Evolutionary conservation across 2,329 filamentous ascomycete species (phyloP).

Genomic region (Venturia oleaginea): DNA sequence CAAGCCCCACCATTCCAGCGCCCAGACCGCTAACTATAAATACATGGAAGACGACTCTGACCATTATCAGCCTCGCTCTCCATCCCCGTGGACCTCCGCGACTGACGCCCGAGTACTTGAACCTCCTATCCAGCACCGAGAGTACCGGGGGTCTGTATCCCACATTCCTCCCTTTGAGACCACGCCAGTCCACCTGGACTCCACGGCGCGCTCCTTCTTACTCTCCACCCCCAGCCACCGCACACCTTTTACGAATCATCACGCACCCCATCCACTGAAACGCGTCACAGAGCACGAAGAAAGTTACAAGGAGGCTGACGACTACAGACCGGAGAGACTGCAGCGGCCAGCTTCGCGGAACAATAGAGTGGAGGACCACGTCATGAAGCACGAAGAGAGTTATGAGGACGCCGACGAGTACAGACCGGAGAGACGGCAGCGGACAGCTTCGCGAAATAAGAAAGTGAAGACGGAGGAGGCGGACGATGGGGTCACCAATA

Average conservation of each 20-base stretch:
- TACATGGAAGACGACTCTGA: constrained; percentile 23
- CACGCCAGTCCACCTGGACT: background rate
- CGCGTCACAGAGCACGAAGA: constrained; percentile 2
- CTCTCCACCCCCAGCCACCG: background rate
- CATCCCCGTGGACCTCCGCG: constrained; percentile 39
- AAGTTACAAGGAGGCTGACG: background rate
- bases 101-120: constrained; percentile 22
- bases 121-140: constrained; percentile 29
- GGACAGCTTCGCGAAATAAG: constrained; percentile 1
- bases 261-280: background rate
- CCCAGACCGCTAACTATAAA: constrained; percentile 11
- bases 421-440: background rate
- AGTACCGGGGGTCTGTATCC: constrained; percentile 27
- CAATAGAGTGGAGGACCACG: background rate
- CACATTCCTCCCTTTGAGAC: constrained; percentile 19
- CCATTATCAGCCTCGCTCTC: constrained; percentile 28
- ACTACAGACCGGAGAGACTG: background rate
- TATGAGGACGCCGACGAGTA: background rate
- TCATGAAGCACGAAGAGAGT: constrained; percentile 6
- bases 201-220: background rate
- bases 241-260: background rate
- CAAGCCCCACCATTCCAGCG: constrained; percentile 1
- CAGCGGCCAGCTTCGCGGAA: background rate
- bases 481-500: constrained; percentile 7
- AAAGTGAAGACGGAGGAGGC: constrained; percentile 12